Percentiles rank a stretch among this genome's conserved stretches.
These are phyloP conservation scores for Gomphus sp. DNA, from an alignment of 1,284 basidiomycete species.

Conservation along the genomic window DNA sequence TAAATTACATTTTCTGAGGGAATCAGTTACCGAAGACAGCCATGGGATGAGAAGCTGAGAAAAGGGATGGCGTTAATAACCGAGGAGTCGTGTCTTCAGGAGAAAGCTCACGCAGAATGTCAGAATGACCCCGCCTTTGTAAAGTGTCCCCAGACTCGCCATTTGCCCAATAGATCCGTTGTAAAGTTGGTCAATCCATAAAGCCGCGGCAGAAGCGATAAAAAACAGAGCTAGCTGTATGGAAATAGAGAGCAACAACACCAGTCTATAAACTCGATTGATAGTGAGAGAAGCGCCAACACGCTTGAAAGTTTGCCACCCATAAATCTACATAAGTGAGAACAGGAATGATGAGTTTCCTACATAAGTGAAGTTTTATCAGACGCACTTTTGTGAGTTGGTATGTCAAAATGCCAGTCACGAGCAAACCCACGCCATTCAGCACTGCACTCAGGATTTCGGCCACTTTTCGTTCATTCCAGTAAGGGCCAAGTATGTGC, in stretches of 20 bases:
- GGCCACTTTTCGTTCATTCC: conserved; percentile 42
- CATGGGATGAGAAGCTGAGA: conserved; percentile 51
- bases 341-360: not conserved
- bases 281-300: conserved; percentile 69
- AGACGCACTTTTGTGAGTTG: conserved; percentile 55
- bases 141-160: conserved; percentile 34
- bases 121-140: conserved; percentile 46
- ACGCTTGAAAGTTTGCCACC: conserved; percentile 80
- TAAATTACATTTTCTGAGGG: too few species aligned
- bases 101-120: conserved; percentile 44
- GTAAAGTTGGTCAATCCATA: conserved; percentile 72
- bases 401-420: conserved; percentile 62
- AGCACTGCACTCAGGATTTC: conserved; percentile 59
- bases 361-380: not conserved
- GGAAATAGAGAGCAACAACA: conserved; percentile 59
- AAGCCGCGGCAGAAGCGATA: conserved; percentile 53
- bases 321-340: conserved; percentile 42
- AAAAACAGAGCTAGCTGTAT: conserved; percentile 73
- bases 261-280: conserved; percentile 63
- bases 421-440: conserved; percentile 49
- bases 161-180: conserved; percentile 52
- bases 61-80: conserved; percentile 10
- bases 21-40: conserved; percentile 42
- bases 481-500: conserved; percentile 50
- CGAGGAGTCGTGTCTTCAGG: not conserved